Base-by-base conservation (phyloP, 306 rosid genomes). In the Crotalaria pallida region DNA sequence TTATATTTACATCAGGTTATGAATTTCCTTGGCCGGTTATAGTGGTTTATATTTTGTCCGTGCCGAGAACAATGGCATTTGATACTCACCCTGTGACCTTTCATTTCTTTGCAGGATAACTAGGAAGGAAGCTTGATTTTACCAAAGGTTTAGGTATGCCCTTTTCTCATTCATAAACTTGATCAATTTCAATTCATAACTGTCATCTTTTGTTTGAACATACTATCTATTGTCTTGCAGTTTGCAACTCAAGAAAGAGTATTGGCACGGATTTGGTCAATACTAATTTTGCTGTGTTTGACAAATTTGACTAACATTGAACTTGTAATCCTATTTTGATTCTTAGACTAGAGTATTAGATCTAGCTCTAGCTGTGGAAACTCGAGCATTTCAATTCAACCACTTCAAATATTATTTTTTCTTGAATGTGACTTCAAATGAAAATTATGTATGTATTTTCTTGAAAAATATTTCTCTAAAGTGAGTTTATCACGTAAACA, bases 91-190 rank as follows among this genome's bases (percentile, higher is more conserved):
- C 13, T 65, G 33, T 57, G 63, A 45, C 64, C 36, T 65, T 41
- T 59, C 69, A 65, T 72, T 56, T 0, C 0, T 65, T 86, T 63
- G 61, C 91, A 94, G 98, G 90, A 85, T 94, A 77, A 88, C 93
- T 26, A 83, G 90, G 85, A 94, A 87, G 83, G 97, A 91, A 80
- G 95, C 92, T 83, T 94, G 69, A 91, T 50, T 52, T 61, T 55
- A 75, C 71, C 7, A 53, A 78, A 63, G 47, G 41, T 73, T 18
- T 55, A 15, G 89, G 94, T 74, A 26, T 75, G 64, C 44, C 41
- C 71, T 55, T 78, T 65, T 63, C 27, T 47, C 66, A 34, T 49
- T 74, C 65, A 62, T 69, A 9, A 23, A 3, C 44, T 38, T 11
- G 15, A 8, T 60, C 38, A 69, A 77, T 55, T 55, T 71, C 48